A percentile compares a stretch with the other conserved stretches of the same genome.
These are phyloP conservation scores for Populus hybrid DNA, from an alignment of 441 rosid genomes.

Conservation along the genomic window DNA sequence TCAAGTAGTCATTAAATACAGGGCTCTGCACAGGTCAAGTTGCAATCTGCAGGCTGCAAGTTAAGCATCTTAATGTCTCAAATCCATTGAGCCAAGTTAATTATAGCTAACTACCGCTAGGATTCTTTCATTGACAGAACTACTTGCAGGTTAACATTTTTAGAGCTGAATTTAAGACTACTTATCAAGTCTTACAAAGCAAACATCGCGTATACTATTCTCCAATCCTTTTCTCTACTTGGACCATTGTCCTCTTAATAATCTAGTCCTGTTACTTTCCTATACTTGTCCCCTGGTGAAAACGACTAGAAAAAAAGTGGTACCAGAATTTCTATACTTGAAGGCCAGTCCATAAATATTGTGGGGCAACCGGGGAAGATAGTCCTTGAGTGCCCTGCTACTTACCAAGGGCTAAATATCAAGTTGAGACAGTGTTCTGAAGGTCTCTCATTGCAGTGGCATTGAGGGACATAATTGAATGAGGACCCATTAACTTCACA, in stretches of 20 bases:
- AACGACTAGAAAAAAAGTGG: background rate
- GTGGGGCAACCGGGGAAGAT: background rate
- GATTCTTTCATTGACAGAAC: background rate
- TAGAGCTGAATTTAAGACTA: too few species aligned
- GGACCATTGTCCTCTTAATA: too few species aligned
- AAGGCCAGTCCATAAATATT: background rate
- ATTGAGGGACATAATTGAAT: background rate
- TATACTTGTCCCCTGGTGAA: background rate
- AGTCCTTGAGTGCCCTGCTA: background rate
- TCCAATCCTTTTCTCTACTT: too few species aligned
- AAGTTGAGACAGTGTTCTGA: too few species aligned
- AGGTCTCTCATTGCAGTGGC: background rate
- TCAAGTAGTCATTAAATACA: background rate
- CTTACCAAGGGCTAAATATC: too few species aligned
- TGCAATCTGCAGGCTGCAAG: background rate
- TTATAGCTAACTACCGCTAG: background rate
- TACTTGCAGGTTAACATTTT: background rate
- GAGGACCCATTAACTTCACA: background rate
- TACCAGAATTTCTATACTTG: background rate
- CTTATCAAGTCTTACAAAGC: too few species aligned
- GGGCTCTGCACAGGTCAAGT: background rate
- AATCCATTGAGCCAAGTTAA: background rate
- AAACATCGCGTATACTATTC: too few species aligned
- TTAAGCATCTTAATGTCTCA: background rate
- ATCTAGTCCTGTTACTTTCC: too few species aligned